phyloP scores from a whole-genome alignment of 1,139 yeast species.

The Pichia sp. region DNA sequence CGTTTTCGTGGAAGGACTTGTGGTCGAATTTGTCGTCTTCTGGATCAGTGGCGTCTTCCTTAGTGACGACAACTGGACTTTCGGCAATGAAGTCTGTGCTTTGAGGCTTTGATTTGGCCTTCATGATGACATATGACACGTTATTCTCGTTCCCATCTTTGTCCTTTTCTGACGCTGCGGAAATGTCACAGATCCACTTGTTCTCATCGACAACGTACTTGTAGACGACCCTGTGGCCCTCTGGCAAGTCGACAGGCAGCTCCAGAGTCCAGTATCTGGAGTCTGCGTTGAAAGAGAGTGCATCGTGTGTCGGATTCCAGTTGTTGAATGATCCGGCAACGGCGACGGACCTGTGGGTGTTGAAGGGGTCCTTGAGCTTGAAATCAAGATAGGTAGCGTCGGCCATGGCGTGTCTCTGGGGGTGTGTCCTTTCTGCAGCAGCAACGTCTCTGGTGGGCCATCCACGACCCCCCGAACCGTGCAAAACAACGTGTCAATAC shows the following conservation, averaged over 20 bases:
- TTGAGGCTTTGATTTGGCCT: conserved; percentile 2
- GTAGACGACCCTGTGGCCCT: conserved; percentile 22
- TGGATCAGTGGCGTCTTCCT: no score
- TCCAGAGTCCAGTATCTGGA: conserved; percentile 14
- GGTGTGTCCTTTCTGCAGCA: no score
- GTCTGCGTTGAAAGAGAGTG: conserved; percentile 6
- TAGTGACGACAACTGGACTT: no score
- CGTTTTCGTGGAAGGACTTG: conserved; percentile 8
- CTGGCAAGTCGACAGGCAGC: conserved; percentile 7
- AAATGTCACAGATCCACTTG: conserved; percentile 26
- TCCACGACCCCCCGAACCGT: no score
- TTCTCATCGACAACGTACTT: conserved; percentile 27
- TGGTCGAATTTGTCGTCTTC: conserved; percentile 2
- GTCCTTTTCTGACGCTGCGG: conserved; percentile 23
- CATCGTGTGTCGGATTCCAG: conserved; percentile 16
- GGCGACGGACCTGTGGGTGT: conserved; percentile 5
- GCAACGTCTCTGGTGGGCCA: no score
- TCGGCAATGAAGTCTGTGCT: no score
- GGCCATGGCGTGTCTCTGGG: not conserved
- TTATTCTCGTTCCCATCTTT: conserved; percentile 26
- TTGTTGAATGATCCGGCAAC: conserved; percentile 24
- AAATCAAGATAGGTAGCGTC: conserved; percentile 4
- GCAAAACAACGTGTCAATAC: no score
- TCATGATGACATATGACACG: conserved; percentile 10
- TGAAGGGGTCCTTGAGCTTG: conserved; percentile 10